phyloP scores from a whole-genome alignment of 176 grass and related monocot genomes.

The Aegilops sharonensis region DNA sequence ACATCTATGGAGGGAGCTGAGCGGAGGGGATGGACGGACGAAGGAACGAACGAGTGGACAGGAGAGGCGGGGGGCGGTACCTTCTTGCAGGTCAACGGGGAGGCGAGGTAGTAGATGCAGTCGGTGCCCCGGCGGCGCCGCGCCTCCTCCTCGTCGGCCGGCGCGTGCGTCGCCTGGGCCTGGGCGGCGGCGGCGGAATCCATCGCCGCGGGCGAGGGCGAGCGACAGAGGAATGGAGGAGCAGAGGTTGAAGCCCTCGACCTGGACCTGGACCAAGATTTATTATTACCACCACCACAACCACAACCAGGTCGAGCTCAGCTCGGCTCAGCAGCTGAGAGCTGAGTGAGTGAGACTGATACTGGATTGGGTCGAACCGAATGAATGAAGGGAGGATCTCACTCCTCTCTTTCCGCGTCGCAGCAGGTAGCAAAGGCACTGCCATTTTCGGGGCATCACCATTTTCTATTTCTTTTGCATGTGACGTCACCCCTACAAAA shows the following conservation, averaged over 20 bases:
- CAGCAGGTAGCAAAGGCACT: too few species aligned
- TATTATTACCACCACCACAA: not conserved
- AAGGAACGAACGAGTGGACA: not conserved
- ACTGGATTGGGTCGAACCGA: too few species aligned
- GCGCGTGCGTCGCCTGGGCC: not conserved
- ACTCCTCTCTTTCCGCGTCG: too few species aligned
- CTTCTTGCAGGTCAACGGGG: constrained; percentile 76
- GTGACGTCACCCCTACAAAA: too few species aligned
- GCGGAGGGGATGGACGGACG: not conserved
- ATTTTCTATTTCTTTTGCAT: too few species aligned
- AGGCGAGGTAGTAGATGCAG: constrained; percentile 76
- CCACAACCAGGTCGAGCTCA: too few species aligned
- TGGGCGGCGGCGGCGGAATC: constrained; percentile 27
- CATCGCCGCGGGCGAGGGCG: not conserved
- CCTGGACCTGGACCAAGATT: not conserved
- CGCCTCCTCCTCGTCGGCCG: constrained; percentile 42
- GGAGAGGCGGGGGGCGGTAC: not conserved
- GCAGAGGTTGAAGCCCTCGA: too few species aligned
- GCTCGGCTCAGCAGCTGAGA: too few species aligned
- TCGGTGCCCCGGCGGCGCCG: constrained; percentile 45
- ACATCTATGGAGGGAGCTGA: too few species aligned
- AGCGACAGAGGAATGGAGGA: not conserved
- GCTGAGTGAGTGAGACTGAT: too few species aligned
- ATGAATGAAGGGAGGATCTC: too few species aligned
- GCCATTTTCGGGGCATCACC: too few species aligned